Evolutionary conservation across 371 early-diverging fungal genomes (phyloP).

Genomic region (Circinella minor): DNA sequence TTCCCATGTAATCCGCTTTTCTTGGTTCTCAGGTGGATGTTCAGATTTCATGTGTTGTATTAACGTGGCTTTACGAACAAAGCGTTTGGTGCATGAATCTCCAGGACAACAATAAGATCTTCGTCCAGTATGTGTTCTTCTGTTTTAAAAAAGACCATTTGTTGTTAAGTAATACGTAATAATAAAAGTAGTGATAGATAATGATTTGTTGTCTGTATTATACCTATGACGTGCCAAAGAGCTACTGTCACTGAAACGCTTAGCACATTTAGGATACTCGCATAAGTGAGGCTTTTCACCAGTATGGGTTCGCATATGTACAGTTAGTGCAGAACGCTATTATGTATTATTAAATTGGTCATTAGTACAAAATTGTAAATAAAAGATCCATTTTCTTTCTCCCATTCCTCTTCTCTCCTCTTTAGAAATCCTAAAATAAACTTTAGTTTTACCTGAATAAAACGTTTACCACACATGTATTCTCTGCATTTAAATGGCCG

Average conservation of each 20-base stretch:
- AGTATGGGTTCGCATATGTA: conserved; percentile 88
- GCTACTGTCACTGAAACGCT: conserved; percentile 75
- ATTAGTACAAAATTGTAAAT: background rate
- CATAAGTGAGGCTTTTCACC: conserved; percentile 88
- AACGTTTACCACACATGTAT: conserved; percentile 71
- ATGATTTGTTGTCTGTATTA: background rate
- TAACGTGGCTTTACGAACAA: conserved; percentile 71
- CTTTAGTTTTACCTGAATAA: conserved; percentile 61
- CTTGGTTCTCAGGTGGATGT: conserved; percentile 38
- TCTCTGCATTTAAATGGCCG: conserved; percentile 70
- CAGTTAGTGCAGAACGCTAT: conserved; percentile 75
- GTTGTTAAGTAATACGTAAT: too few relatives aligned
- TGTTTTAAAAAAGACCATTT: background rate
- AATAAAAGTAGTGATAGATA: too few relatives aligned
- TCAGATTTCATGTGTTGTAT: conserved; percentile 65
- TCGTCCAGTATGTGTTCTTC: conserved; percentile 75
- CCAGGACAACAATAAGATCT: conserved; percentile 68
- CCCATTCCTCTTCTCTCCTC: too few relatives aligned
- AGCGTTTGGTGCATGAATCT: conserved; percentile 65
- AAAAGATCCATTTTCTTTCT: too few relatives aligned
- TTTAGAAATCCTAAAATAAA: background rate
- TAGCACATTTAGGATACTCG: conserved; percentile 70
- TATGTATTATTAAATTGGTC: too few relatives aligned
- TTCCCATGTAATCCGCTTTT: conserved; percentile 47
- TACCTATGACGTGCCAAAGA: conserved; percentile 55